Evolutionary conservation across 2,329 filamentous ascomycete species (phyloP).

Genomic region (Diaporthe ilicicola): DNA sequence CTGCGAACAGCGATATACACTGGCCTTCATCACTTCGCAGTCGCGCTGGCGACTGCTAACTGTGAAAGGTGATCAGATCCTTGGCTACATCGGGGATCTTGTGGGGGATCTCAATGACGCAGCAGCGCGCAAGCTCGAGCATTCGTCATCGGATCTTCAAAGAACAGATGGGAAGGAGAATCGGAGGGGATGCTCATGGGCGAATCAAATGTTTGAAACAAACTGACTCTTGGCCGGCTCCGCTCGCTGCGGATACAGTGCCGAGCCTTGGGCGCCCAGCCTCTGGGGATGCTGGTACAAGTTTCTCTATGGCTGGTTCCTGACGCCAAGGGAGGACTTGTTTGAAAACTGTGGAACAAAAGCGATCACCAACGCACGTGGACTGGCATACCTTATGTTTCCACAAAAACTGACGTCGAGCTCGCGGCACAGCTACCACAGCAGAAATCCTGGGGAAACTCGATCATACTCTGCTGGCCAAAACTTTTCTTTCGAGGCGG

Average conservation of each 20-base stretch:
- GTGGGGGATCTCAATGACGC: not conserved
- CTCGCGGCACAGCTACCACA: not conserved
- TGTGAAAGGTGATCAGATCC: not conserved
- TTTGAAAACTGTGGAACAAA: too few species aligned
- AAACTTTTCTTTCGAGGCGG: not conserved
- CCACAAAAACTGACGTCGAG: not conserved
- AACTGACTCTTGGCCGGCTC: not conserved
- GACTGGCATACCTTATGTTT: too few species aligned
- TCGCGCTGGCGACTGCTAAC: too few species aligned
- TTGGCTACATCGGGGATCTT: not conserved
- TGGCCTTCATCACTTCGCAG: not conserved
- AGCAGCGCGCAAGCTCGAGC: not conserved
- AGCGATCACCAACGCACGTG: too few species aligned
- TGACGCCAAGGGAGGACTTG: constrained; percentile 9
- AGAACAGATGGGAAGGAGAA: not conserved
- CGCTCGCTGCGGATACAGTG: constrained; percentile 16
- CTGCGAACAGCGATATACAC: not conserved
- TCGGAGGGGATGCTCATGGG: not conserved
- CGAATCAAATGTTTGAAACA: not conserved
- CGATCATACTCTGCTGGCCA: not conserved
- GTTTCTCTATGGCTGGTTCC: constrained; percentile 14
- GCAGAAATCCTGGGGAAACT: not conserved
- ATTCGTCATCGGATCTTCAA: not conserved
- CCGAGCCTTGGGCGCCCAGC: constrained; percentile 15
- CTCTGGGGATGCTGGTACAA: not conserved